phyloP scores from a whole-genome alignment of 495 filamentous ascomycete species.

The Lentithecium fluviatile region DNA sequence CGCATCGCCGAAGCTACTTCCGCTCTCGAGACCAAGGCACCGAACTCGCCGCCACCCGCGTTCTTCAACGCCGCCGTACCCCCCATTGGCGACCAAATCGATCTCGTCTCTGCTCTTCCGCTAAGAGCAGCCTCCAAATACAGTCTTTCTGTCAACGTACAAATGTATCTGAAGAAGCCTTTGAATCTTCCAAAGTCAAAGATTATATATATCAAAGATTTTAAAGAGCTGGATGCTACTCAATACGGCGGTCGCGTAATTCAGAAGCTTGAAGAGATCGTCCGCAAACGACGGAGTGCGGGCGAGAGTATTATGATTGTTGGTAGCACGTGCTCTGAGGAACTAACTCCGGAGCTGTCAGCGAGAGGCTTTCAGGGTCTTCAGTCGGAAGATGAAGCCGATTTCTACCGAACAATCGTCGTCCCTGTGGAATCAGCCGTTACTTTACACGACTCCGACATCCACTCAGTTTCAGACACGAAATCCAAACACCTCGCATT shows the following conservation, averaged over 20 bases:
- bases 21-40: not conserved
- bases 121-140: not conserved
- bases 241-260: conserved; percentile 63
- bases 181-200: conserved; percentile 5
- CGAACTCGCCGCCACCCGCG: not conserved
- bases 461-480: conserved; percentile 38
- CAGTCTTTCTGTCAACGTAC: conserved; percentile 5
- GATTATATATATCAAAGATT: conserved; percentile 80
- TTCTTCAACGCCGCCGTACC: conserved; percentile 27
- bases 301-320: conserved; percentile 75
- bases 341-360: conserved; percentile 49
- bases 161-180: not conserved
- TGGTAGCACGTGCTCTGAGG: conserved; percentile 62
- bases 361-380: conserved; percentile 52
- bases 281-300: conserved; percentile 64
- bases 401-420: conserved; percentile 55
- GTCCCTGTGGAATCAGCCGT: conserved; percentile 34
- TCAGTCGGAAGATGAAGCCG: conserved; percentile 44
- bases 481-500: not conserved
- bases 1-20: conserved; percentile 1
- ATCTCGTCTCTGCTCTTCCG: conserved; percentile 11
- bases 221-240: conserved; percentile 67
- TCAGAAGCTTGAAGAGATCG: conserved; percentile 62
- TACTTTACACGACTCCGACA: no score
- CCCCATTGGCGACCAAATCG: not conserved